A percentile compares a stretch with the other conserved stretches of the same genome.
phyloP scores from a whole-genome alignment of 129 eudicot species.

The Silybum marianum region DNA sequence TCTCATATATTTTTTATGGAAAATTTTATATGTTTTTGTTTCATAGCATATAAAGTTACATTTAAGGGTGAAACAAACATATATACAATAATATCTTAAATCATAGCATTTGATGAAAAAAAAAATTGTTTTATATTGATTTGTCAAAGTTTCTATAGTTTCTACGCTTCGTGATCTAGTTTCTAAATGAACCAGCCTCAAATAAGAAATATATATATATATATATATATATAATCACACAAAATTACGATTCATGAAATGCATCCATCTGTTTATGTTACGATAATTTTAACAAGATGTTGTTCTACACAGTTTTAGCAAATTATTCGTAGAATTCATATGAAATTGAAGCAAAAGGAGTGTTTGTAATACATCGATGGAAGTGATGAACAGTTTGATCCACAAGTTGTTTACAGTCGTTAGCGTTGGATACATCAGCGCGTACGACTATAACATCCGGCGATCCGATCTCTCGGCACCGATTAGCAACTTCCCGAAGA shows the following conservation, averaged over 20 bases:
- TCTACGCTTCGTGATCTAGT: too few relatives aligned
- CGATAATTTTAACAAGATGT: background rate
- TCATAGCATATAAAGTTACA: too few relatives aligned
- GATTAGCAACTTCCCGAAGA: conserved; percentile 56
- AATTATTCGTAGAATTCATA: background rate
- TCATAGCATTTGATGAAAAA: too few relatives aligned
- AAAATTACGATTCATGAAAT: background rate
- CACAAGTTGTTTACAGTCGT: conserved; percentile 52
- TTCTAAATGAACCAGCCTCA: too few relatives aligned
- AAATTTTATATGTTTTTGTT: too few relatives aligned
- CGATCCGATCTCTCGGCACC: conserved; percentile 47
- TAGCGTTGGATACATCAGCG: conserved; percentile 53
- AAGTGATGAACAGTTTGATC: conserved; percentile 54
- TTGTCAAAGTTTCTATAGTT: too few relatives aligned
- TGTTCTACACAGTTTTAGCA: background rate
- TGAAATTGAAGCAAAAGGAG: background rate
- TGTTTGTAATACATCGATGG: conserved; percentile 41
- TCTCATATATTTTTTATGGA: too few relatives aligned
- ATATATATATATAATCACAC: too few relatives aligned
- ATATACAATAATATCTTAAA: too few relatives aligned
- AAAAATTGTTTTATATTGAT: too few relatives aligned
- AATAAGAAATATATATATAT: too few relatives aligned
- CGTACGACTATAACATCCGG: conserved; percentile 50
- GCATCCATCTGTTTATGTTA: background rate
- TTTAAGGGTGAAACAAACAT: too few relatives aligned